Evolutionary conservation across 148 eudicot species (phyloP), one percentile per base, ranked within the genome.

Genomic region (Salicornia ramosissima): DNA sequence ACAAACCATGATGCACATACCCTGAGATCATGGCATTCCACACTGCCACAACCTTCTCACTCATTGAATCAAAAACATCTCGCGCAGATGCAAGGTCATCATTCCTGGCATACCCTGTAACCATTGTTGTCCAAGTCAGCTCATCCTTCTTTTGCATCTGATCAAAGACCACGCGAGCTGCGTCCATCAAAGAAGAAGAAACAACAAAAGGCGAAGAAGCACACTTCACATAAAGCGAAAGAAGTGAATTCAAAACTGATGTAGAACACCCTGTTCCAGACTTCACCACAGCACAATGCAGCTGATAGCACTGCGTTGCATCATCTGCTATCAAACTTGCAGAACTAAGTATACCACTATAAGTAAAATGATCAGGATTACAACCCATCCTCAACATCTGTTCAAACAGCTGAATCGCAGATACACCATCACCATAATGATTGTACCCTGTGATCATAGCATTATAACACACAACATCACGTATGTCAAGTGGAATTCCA

Each of bases 11-110:
- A 49, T 84, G 86, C 47, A 82, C 83, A 60, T 64, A 82, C 26
- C 85, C 80, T 3, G 90, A 86, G 60, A 86, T 84, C 74, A 86
- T 79, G 2, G 90, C 84, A 75, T 84, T 86, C 90, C 90, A 84
- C 49, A 78, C 87, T 13, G 80, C 85, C 56, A 76, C 81, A 36
- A 78, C 72, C 71, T 82, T 84, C 67, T 77, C 85, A 43, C 53
- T 65, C 74, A 71, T 67, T 53, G 76, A 67, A 13, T 78, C 80
- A 68, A 86, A 86, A 58, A 84, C 74, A 39, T 71, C 67, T 39
- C 69, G 72, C 11, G 88, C 86, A 55, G 81, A 71, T 54, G 45
- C 74, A 64, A 86, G 82, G 60, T 87, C 85, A 68, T 58, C 70
- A 43, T 80, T 84, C 77, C 83, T 84, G 55, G 84, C 85, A 30